Evolutionary conservation across 768 basidiomycete genomes (phyloP), one percentile per base, ranked within the genome.

Genomic region (Pleurotus sapidus): DNA sequence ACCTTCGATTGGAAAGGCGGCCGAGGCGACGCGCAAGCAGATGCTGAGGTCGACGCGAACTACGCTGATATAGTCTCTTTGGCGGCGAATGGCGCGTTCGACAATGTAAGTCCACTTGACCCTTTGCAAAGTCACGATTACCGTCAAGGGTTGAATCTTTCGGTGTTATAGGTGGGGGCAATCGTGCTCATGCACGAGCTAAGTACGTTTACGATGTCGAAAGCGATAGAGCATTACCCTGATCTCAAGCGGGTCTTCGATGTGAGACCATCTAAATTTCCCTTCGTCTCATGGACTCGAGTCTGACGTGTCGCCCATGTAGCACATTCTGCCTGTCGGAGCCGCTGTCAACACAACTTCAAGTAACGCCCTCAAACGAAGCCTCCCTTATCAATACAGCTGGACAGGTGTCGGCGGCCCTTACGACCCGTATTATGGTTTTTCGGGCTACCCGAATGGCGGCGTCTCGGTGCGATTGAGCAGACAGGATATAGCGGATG

Each of bases 1-100:
- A 80, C 84, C n/a, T 73, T 78, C 39, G 91, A 94, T 69, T 92
- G 89, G 89, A 79, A 83, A 65, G 81, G 78, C 23, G 80, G 83
- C 4, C 30, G 11, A 34, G 75, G 74, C 1, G 77, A 74, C 3
- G 70, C 71, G 37, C 61, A 78, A 45, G 80, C 77, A 7, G 67
- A 68, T 1, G 76, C 77, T 24, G 68, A 76, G 27, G 75, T 87
- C 15, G 77, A 83, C 49, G 64, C 67, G 47, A 81, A 84, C 61
- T 89, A 89, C 63, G 66, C 84, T 53, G 60, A 54, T 6, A 77
- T 91, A 67, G 71, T 88, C 25, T 49, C 74, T 20, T 71, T 72
- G 17, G 81, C 81, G 4, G 63, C 68, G 23, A 75, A 68, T 24
- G 82, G 82, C 15, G 65, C 66, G 3, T 84, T 77, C 43, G 59